Conservation (phyloP, 495 filamentous ascomycete genomes). For the Mytilinidion resinicola region DNA sequence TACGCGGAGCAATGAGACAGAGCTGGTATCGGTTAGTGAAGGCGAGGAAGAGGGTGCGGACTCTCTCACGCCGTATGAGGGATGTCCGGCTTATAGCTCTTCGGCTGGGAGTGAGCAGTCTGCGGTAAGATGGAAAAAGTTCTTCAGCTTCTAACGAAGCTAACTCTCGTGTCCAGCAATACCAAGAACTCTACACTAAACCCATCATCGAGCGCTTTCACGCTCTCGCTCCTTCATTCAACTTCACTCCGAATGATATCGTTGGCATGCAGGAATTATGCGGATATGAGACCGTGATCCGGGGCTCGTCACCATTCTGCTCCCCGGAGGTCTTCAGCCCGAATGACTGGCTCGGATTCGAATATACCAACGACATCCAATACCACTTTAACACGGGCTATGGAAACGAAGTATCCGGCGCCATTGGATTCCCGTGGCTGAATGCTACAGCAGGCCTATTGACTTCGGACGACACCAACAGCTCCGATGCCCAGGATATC, state of each 20-base stretch:
- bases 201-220: slow-evolving; percentile 43
- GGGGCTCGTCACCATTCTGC: slow-evolving; percentile 44
- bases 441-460: slow-evolving; percentile 40
- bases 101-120: slow-evolving; percentile 43
- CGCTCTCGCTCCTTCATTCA: slow-evolving; percentile 38
- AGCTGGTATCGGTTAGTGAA: slow-evolving; percentile 39
- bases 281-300: slow-evolving; percentile 46
- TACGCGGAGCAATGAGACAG: slow-evolving; percentile 38
- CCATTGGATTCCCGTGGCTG: slow-evolving; percentile 45
- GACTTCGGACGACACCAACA: slow-evolving; percentile 20
- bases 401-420: slow-evolving; percentile 38
- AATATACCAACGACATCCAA: slow-evolving; percentile 44
- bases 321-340: slow-evolving; percentile 41
- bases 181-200: slow-evolving; percentile 39
- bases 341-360: slow-evolving; percentile 45
- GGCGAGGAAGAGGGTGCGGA: slow-evolving; percentile 37
- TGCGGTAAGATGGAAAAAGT: slow-evolving; percentile 5
- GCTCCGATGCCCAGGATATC: slow-evolving; percentile 35
- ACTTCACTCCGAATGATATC: slow-evolving; percentile 44
- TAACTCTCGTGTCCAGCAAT: slow-evolving; percentile 16
- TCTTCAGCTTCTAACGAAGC: not conserved
- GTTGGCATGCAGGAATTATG: slow-evolving; percentile 47
- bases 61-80: slow-evolving; percentile 44
- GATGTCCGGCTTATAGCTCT: slow-evolving; percentile 44
- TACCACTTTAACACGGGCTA: slow-evolving; percentile 48